phyloP scores from a whole-genome alignment of 2,329 filamentous ascomycete species.

The Rhynchosporium secalis region DNA sequence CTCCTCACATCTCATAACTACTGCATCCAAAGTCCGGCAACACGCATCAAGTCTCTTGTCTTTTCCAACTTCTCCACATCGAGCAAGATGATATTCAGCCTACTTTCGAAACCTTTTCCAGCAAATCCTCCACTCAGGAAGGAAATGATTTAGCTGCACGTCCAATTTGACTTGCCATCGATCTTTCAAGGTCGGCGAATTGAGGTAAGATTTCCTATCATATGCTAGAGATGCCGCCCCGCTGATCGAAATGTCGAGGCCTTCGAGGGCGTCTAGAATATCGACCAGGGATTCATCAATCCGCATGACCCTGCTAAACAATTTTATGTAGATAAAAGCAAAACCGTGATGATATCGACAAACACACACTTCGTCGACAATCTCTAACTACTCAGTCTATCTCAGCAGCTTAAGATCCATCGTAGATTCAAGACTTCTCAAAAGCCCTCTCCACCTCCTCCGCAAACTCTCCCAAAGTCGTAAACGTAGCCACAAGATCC shows the following conservation, averaged over 20 bases:
- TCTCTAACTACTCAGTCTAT: no score
- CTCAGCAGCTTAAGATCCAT: no score
- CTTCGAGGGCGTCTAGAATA: not conserved
- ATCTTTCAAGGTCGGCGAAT: not conserved
- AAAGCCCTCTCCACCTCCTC: slow-evolving; percentile 24
- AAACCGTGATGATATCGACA: no score
- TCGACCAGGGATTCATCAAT: not conserved
- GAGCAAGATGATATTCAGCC: not conserved
- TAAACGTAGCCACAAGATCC: slow-evolving; percentile 19
- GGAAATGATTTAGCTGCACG: not conserved
- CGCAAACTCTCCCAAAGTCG: slow-evolving; percentile 24
- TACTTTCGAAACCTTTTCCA: not conserved
- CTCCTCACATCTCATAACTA: not conserved
- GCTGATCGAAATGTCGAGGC: not conserved
- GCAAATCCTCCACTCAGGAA: not conserved
- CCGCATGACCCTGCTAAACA: not conserved
- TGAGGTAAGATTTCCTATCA: not conserved
- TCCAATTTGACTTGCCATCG: not conserved
- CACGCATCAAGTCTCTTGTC: not conserved
- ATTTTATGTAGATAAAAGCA: no score
- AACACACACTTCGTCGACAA: no score
- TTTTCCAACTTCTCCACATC: not conserved
- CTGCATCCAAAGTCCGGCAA: not conserved
- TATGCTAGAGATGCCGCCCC: not conserved
- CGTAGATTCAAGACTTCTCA: slow-evolving; percentile 1